phyloP scores from a whole-genome alignment of 306 rosid genomes.

The Lathyrus oleraceus region DNA sequence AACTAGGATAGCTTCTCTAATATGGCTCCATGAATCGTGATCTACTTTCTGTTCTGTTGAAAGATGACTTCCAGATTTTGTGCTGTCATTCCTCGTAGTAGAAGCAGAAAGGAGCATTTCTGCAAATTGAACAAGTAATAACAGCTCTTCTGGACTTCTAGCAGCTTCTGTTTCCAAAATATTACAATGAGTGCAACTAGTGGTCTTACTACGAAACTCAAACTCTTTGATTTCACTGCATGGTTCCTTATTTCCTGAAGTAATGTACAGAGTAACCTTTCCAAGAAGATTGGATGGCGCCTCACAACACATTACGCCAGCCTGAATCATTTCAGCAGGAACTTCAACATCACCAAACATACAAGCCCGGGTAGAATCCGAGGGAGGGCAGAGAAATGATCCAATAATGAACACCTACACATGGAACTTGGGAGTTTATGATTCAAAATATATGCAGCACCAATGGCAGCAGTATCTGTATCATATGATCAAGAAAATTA shows the following conservation, averaged over 20 bases:
- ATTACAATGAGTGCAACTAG: conserved; percentile 46
- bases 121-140: conserved; percentile 79
- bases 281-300: conserved; percentile 75
- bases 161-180: conserved; percentile 49
- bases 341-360: conserved; percentile 89
- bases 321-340: conserved; percentile 80
- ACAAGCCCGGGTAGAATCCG: conserved; percentile 76
- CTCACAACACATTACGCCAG: conserved; percentile 74
- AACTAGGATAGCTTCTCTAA: conserved; percentile 63
- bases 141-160: conserved; percentile 70
- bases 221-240: conserved; percentile 95
- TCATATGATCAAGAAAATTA: conserved; percentile 16
- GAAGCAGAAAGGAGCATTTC: conserved; percentile 72
- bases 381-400: conserved; percentile 71
- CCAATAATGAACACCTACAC: conserved; percentile 81
- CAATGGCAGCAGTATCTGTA: conserved; percentile 12
- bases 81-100: conserved; percentile 35
- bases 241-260: conserved; percentile 74
- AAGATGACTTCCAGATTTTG: conserved; percentile 43
- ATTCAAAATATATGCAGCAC: conserved; percentile 27
- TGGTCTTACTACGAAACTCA: conserved; percentile 58
- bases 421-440: conserved; percentile 35
- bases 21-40: conserved; percentile 65
- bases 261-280: conserved; percentile 76
- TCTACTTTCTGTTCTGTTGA: conserved; percentile 46